phyloP scores from a whole-genome alignment of 495 filamentous ascomycete genomes.

The Aspergillus panamensis region DNA sequence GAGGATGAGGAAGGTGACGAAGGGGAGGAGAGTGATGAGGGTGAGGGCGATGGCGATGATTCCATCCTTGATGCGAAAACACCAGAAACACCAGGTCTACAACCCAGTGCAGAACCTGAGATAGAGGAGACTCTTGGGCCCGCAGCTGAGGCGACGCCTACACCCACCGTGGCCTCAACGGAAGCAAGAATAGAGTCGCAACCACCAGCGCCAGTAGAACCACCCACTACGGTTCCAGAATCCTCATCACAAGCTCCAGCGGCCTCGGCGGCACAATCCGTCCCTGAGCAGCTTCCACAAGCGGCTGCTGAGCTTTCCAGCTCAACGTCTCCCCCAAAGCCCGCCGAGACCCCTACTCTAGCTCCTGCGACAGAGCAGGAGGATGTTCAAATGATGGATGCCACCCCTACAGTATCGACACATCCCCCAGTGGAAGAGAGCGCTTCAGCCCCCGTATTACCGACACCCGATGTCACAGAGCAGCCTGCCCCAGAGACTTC shows the following conservation, averaged over 20 bases:
- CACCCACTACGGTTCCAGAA: conserved; percentile 22
- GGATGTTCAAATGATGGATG: conserved; percentile 26
- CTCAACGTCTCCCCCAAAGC: conserved; percentile 10
- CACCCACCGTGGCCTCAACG: conserved; percentile 1
- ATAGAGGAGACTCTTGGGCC: conserved; percentile 21
- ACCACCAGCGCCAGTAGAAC: conserved; percentile 28
- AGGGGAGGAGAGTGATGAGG: conserved; percentile 46
- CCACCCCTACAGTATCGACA: not conserved
- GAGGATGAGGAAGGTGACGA: conserved; percentile 38
- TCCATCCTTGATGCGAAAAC: conserved; percentile 51
- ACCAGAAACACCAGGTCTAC: conserved; percentile 35
- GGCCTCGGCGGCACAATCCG: conserved; percentile 13
- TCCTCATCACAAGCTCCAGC: conserved; percentile 14
- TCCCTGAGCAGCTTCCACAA: conserved; percentile 13
- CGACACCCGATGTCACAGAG: not conserved
- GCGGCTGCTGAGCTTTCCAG: not conserved
- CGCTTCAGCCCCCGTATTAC: not conserved
- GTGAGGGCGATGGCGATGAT: conserved; percentile 57
- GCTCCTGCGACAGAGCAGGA: conserved; percentile 25
- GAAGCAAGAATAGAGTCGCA: conserved; percentile 11
- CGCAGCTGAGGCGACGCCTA: conserved; percentile 19
- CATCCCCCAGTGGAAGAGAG: not conserved
- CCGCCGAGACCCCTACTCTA: not conserved
- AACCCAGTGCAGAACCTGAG: conserved; percentile 24
- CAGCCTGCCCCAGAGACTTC: conserved; percentile 7